Evolutionary conservation across 495 filamentous ascomycete species (phyloP).

Genomic region (Aspergillus nanangensis): DNA sequence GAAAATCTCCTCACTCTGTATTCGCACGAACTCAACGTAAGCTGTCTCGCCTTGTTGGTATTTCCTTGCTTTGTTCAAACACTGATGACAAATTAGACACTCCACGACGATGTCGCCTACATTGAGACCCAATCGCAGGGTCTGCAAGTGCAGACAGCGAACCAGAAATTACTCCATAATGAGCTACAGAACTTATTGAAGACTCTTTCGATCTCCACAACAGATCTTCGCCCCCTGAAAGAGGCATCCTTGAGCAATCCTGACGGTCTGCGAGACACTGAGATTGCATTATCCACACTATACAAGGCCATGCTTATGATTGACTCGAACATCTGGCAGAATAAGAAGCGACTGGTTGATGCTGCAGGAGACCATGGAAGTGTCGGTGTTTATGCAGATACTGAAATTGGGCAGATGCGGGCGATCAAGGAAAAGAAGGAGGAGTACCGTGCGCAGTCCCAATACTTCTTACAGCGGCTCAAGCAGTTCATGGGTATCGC

Average conservation of each 20-base stretch:
- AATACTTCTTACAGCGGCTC: slow-evolving; percentile 68
- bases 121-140: slow-evolving; percentile 97
- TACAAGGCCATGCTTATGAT: slow-evolving; percentile 96
- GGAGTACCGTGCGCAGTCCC: slow-evolving; percentile 69
- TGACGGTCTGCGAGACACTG: slow-evolving; percentile 68
- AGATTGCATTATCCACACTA: slow-evolving; percentile 69
- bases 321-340: slow-evolving; percentile 67
- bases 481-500: slow-evolving; percentile 75
- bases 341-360: slow-evolving; percentile 41
- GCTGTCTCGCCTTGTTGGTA: slow-evolving; percentile 24
- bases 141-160: slow-evolving; percentile 92
- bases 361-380: slow-evolving; percentile 47
- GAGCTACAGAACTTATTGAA: slow-evolving; percentile 78
- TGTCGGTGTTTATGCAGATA: slow-evolving; percentile 62
- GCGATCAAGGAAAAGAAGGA: slow-evolving; percentile 92
- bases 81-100: slow-evolving; percentile 59
- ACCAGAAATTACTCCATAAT: slow-evolving; percentile 88
- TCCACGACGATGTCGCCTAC: slow-evolving; percentile 92
- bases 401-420: slow-evolving; percentile 84
- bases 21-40: slow-evolving; percentile 85
- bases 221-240: slow-evolving; percentile 67
- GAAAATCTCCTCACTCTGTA: slow-evolving; percentile 92
- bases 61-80: not conserved
- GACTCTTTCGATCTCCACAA: slow-evolving; percentile 77
- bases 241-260: slow-evolving; percentile 68